phyloP scores from a whole-genome alignment of 1,284 basidiomycete genomes.

The Puccinia novopanici region DNA sequence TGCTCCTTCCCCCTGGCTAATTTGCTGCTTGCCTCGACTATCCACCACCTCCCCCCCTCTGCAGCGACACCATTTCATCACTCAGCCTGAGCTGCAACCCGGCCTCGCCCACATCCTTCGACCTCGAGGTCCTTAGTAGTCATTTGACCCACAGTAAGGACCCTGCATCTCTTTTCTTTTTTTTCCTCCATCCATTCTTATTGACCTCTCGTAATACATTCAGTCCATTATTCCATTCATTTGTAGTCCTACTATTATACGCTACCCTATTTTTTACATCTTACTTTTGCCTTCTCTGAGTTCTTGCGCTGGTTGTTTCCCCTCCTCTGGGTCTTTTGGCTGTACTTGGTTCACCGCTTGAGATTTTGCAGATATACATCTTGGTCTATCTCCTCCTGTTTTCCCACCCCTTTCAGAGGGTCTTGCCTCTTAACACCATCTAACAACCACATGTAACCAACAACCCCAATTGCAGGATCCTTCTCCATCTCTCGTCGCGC shows the following conservation, averaged over 20 bases:
- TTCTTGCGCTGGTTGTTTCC: not conserved
- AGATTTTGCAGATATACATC: slow-evolving; percentile 16
- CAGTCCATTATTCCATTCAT: not conserved
- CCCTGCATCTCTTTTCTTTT: not conserved
- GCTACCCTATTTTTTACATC: not conserved
- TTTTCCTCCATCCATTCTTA: not conserved
- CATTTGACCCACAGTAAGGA: slow-evolving; percentile 15
- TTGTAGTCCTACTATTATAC: not conserved
- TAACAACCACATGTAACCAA: not conserved
- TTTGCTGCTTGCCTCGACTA: not conserved
- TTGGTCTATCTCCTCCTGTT: slow-evolving; percentile 32
- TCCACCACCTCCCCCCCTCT: not conserved
- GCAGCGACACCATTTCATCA: not conserved
- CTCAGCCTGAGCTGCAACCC: slow-evolving; percentile 1
- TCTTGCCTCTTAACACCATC: slow-evolving; percentile 2
- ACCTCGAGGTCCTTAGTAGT: not conserved
- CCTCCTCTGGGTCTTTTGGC: not conserved
- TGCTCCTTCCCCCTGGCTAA: slow-evolving; percentile 18
- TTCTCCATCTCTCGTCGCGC: slow-evolving; percentile 17
- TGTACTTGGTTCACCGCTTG: not conserved
- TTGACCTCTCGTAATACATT: not conserved
- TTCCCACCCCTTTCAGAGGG: slow-evolving; percentile 30
- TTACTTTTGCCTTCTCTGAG: not conserved
- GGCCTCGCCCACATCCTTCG: not conserved
- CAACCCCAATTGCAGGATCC: slow-evolving; percentile 17